Evolutionary conservation across 1,139 yeast genomes (phyloP).

Genomic region (Sugiyamaella grinbergsii): DNA sequence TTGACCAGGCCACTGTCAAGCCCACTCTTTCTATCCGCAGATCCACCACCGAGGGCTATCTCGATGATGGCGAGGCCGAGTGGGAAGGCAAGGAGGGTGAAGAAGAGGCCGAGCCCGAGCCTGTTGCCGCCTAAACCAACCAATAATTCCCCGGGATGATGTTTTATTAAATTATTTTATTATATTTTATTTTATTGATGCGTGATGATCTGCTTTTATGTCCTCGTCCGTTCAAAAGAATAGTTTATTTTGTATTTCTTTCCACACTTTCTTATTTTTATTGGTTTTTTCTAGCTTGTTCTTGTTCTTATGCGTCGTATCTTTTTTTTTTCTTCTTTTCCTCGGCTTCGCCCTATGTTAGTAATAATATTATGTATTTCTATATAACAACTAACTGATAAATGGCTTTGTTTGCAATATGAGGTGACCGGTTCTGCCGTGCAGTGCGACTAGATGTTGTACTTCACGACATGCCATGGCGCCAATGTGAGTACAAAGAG

Average conservation of each 20-base stretch:
- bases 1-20: slow-evolving; percentile 92
- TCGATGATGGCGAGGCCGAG: slow-evolving; percentile 58
- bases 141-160: slow-evolving; percentile 3
- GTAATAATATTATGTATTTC: slow-evolving; percentile 19
- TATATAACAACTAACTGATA: slow-evolving; percentile 19
- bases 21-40: slow-evolving; percentile 91
- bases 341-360: slow-evolving; percentile 7
- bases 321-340: slow-evolving; percentile 16
- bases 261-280: slow-evolving; percentile 18
- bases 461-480: slow-evolving; percentile 15
- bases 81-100: slow-evolving; percentile 48
- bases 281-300: slow-evolving; percentile 3
- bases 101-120: slow-evolving; percentile 27
- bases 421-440: too few species aligned
- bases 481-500: slow-evolving; percentile 19
- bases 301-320: not conserved
- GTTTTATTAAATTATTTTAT: slow-evolving; percentile 18
- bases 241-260: slow-evolving; percentile 14
- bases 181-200: slow-evolving; percentile 18
- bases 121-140: slow-evolving; percentile 16
- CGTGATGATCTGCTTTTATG: slow-evolving; percentile 5
- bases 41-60: slow-evolving; percentile 60
- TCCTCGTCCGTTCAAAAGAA: slow-evolving; percentile 11
- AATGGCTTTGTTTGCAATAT: not conserved
- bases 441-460: not conserved